Evolutionary conservation across 805 yeast genomes (phyloP), one percentile per base, ranked within the genome.

Genomic region (Candida krabiensis): DNA sequence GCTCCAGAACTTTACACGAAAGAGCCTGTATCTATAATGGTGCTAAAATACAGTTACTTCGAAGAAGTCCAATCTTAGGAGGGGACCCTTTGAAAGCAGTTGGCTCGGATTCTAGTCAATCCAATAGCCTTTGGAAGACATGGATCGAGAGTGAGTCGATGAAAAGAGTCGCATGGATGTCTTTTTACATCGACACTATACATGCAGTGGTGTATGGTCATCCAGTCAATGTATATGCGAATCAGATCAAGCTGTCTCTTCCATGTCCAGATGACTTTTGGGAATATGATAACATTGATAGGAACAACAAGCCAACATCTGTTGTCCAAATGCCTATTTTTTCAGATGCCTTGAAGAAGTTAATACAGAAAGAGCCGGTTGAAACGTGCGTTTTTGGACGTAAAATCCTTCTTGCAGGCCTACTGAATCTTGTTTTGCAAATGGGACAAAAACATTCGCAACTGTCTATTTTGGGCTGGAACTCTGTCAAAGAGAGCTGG

Each of bases 71-170:
- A 1, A 58, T 66, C 9, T 44, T 67, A 11, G 74, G 71, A 6
- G 71, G 72, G 11, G 71, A 67, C 36, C 71, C 71, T 0, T 50
- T 58, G 24, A 62, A 58, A 40, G 53, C 55, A 16, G 53, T 41
- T 19, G 58, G 53, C 11, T 66, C 63, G 3, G 57, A 52, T 39
- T 30, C 52, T 5, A 47, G 51, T 37, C 44, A 43, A 33, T 41
- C 51, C 14, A 40, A 35, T 19, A 41, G 46, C 24, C 25, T 49
- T 53, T 70, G 75, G 73, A 49, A 70, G 57, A 67, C 71, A 35
- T 86, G 95, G 93, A 80, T 85, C 14, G 86, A 83, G 35, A 75
- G 77, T 35, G 95, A 86, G 55, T 73, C 80, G 32, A 69, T 83
- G 70, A 86, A 86, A 54, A 63, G 95, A 38, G 72, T 80, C 1